Base-by-base conservation (phyloP, 139 green algal species). In the Nannochloris sp. region DNA sequence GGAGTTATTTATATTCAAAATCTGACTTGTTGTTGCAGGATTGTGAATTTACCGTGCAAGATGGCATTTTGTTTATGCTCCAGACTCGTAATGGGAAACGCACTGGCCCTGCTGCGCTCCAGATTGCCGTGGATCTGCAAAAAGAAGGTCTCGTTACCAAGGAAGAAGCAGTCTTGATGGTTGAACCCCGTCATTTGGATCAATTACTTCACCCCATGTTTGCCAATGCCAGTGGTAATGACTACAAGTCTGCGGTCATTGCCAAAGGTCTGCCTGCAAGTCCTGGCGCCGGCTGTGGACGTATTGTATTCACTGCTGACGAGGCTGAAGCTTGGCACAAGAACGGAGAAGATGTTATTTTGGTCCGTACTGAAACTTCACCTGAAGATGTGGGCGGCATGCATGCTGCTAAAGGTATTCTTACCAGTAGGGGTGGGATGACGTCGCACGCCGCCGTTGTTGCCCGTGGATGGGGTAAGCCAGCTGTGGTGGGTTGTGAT, bases 371-470 rank as follows among this genome's bases (percentile, higher is more conserved):
- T 31, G 89, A 96, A 78, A 96, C 89, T 24, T 80, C 61, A 27
- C 82, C 89, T 13, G 89, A 96, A 68, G 89, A 96, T 61, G 86
- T 96, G 35, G 86, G 81, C 36, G 89, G 89, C 53, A 96, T 96
- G 89, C 76, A 91, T 63, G 88, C 80, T 13, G 83, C 89, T 1
- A 63, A 89, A 65, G 89, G 89, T 45, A 89, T 96, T 63, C 60
- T 96, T n/a, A 96, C 89, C 9, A 69, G 71, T 29, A 75, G 84
- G 42, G 89, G 89, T 27, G 89, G 89, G 51, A 95, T 95, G 88
- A 96, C 89, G 25, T 82, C 60, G 14, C 89, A 96, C 73, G 89
- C 89, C 14, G 89, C 89, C 33, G 89, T 96, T 24, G 89, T 96
- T 37, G 89, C 89, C 7, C 83, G 89, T 19, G 89, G 89, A 42